Base-by-base conservation (phyloP, 1,139 yeast species). In the Suzukiozyma palmioleophila region DNA sequence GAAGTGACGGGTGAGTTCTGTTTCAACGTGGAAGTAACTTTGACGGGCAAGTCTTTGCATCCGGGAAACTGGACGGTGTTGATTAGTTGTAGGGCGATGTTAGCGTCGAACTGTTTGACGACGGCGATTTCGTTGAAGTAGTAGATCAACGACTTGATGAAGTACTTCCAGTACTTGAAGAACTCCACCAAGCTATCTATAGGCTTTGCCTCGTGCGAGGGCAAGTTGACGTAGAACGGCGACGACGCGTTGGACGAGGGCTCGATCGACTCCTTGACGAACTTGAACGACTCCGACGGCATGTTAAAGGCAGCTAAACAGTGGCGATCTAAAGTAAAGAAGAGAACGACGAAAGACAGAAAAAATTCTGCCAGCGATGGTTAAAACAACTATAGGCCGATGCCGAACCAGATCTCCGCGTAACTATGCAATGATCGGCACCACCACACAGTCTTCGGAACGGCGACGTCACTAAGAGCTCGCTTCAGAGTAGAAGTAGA, bases 81-180 rank as follows among this genome's bases (percentile, higher is more conserved):
- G 39, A 81, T 69, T 56, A 84, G 62, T 51, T 83, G 87, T 43
- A 68, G 67, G 52, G 81, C 80, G 42, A 84, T 73, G 50, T 79
- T 74, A 36, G 84, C 79, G 47, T 79, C 81, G 49, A 82, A 84
- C 55, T 81, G 85, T 52, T 81, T 83, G 24, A 84, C 81, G 41
- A 79, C 65, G 3, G 81, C 65, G 33, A 81, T 69, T 48, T 83
- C 86, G 46, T 76, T 77, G 48, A 80, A 72, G 56, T 84, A 84
- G 45, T 69, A 67, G 26, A 79, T 66, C 43, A 84, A 56, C 13
- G 84, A 79, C 50, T 79, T 80, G 46, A 84, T 69, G 44, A 84
- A 74, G 57, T 77, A 77, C 52, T 83, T 79, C 88, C 90, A 84
- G 42, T 76, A 73, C 44, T 80, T 79, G 58, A 84, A 84, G 52